Evolutionary conservation across 1,284 basidiomycete genomes (phyloP).

Genomic region (Peniophora sp.): DNA sequence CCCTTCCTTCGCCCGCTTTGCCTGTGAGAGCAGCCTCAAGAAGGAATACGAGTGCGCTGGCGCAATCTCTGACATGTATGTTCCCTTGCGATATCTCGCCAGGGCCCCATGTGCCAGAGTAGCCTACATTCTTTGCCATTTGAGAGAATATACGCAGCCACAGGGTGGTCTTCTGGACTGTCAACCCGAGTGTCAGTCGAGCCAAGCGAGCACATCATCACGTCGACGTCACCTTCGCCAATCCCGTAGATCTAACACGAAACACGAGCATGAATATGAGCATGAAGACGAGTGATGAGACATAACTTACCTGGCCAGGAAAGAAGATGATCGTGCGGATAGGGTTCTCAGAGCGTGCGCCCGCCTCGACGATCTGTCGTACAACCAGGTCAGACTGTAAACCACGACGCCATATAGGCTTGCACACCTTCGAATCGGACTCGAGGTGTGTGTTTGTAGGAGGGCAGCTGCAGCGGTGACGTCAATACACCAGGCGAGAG

Average conservation of each 20-base stretch:
- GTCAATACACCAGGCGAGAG: background rate
- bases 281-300: background rate
- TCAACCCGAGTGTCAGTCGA: background rate
- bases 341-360: constrained; percentile 28
- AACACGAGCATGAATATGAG: no score
- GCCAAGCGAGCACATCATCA: background rate
- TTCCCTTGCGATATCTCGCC: constrained; percentile 29
- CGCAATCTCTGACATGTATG: constrained; percentile 31
- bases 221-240: constrained; percentile 22
- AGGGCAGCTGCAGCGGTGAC: constrained; percentile 8
- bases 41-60: constrained; percentile 22
- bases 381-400: background rate
- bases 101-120: constrained; percentile 31
- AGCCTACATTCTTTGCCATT: constrained; percentile 21
- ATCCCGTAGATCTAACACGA: constrained; percentile 32
- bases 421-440: constrained; percentile 23
- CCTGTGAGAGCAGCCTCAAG: constrained; percentile 30
- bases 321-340: constrained; percentile 33
- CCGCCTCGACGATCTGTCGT: constrained; percentile 27
- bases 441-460: constrained; percentile 27
- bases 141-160: constrained; percentile 26
- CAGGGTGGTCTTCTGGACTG: constrained; percentile 23
- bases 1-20: constrained; percentile 28
- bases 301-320: constrained; percentile 21
- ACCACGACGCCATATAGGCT: background rate